Evolutionary conservation across 495 filamentous ascomycete species (phyloP).

Genomic region (Aspergillus affinis): DNA sequence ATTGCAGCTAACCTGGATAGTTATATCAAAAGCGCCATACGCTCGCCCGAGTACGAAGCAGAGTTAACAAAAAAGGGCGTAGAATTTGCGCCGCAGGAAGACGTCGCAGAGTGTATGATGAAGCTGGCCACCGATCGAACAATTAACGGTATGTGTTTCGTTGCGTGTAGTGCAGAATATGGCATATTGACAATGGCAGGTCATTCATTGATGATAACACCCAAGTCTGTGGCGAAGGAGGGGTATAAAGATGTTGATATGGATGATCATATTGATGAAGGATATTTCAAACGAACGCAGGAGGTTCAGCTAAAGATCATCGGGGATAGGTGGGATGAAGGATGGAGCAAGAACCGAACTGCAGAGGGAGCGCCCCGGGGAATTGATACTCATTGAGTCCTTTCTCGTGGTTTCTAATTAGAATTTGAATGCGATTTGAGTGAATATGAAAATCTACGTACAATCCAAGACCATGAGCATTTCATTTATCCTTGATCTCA

Average conservation of each 20-base stretch:
- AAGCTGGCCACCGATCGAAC: constrained; percentile 30
- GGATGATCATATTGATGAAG: constrained; percentile 23
- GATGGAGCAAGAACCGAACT: constrained; percentile 24
- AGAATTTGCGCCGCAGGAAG: constrained; percentile 30
- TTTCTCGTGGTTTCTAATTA: no score
- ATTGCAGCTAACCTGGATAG: constrained; percentile 3
- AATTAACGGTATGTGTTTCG: constrained; percentile 26
- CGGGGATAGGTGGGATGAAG: constrained; percentile 22
- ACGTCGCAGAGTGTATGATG: constrained; percentile 31
- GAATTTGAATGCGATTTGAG: no score
- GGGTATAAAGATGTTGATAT: constrained; percentile 21
- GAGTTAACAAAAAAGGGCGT: constrained; percentile 28
- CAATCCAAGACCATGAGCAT: not conserved
- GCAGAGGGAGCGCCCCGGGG: constrained; percentile 7
- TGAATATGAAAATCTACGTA: no score
- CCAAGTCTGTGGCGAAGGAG: constrained; percentile 20
- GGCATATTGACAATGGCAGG: constrained; percentile 7
- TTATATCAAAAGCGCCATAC: constrained; percentile 27
- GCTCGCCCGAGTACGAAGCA: constrained; percentile 23
- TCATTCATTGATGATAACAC: constrained; percentile 22
- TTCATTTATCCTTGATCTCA: constrained; percentile 33
- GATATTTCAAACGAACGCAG: constrained; percentile 21
- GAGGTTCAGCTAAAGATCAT: constrained; percentile 21
- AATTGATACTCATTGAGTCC: no score
- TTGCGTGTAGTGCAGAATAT: not conserved